These are phyloP conservation scores for Zygosaccharomyces pseudobailii DNA, from an alignment of 1,139 yeast genomes.

Conservation along the genomic window DNA sequence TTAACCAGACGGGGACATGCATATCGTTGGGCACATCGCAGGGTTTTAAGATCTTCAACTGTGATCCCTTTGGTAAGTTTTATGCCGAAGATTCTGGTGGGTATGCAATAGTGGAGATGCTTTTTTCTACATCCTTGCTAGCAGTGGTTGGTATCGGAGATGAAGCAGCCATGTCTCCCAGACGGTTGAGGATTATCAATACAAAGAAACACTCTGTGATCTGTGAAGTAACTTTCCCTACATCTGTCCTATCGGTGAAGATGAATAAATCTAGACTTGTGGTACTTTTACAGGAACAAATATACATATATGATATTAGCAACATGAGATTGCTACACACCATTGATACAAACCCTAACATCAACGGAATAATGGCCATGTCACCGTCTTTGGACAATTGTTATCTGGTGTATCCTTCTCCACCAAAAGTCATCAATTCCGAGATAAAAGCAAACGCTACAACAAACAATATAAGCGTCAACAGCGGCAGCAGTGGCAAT, in stretches of 20 bases:
- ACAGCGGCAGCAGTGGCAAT: constrained; percentile 7
- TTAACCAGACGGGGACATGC: constrained; percentile 90
- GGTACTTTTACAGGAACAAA: constrained; percentile 77
- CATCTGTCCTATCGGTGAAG: constrained; percentile 71
- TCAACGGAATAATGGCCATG: constrained; percentile 50
- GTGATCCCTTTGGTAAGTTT: constrained; percentile 86
- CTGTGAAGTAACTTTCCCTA: constrained; percentile 84
- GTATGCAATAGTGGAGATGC: constrained; percentile 79
- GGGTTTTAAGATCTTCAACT: constrained; percentile 82
- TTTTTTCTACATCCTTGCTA: constrained; percentile 79
- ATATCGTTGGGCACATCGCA: constrained; percentile 72
- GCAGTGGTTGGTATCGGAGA: constrained; percentile 89
- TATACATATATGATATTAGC: constrained; percentile 81
- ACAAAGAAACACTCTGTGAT: constrained; percentile 69
- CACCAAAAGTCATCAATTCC: constrained; percentile 39
- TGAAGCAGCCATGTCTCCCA: constrained; percentile 70
- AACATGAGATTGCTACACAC: constrained; percentile 86
- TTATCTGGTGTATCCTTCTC: constrained; percentile 84
- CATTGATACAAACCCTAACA: constrained; percentile 76
- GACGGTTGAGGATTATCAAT: constrained; percentile 75
- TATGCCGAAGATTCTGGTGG: constrained; percentile 55
- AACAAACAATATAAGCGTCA: constrained; percentile 26
- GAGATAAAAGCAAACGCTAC: constrained; percentile 30
- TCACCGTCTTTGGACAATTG: constrained; percentile 63
- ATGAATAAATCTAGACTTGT: constrained; percentile 70